Percentiles rank a stretch among this genome's conserved stretches.
Evolutionary conservation across 179 eudicot genomes (phyloP).

Genomic region (Silene noctiflora): DNA sequence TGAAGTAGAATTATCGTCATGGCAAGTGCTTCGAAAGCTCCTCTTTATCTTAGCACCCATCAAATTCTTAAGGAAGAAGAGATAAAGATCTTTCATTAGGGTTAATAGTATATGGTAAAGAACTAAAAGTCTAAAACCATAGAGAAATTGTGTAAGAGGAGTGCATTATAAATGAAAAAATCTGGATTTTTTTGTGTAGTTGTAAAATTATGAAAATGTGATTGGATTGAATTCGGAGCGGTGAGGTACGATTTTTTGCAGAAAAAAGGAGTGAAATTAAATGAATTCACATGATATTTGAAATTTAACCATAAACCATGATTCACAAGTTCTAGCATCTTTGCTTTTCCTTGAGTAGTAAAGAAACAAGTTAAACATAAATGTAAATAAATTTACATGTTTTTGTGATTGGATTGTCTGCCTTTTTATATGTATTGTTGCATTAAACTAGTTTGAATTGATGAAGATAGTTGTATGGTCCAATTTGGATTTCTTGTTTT

Average conservation of each 20-base stretch:
- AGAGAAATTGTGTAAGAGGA: not conserved
- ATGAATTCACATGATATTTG: conserved; percentile 35
- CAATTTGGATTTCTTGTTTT: too few relatives aligned
- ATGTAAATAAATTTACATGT: not conserved
- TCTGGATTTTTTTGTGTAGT: conserved; percentile 1
- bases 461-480: not conserved
- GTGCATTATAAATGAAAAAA: conserved; percentile 16
- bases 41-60: conserved; percentile 58
- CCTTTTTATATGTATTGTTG: not conserved
- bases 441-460: not conserved
- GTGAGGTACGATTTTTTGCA: not conserved
- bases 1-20: conserved; percentile 58
- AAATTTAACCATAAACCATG: conserved; percentile 16
- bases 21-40: conserved; percentile 58
- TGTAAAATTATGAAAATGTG: conserved; percentile 13
- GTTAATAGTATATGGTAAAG: not conserved
- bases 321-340: conserved; percentile 36
- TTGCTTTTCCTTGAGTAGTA: conserved; percentile 16
- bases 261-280: conserved; percentile 3
- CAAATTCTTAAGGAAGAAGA: conserved; percentile 61
- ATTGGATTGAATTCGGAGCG: conserved; percentile 27
- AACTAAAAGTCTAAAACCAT: not conserved
- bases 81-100: conserved; percentile 70
- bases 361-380: not conserved
- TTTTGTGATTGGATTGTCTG: not conserved